These are phyloP conservation scores for Stephania cephalantha DNA, from an alignment of 164 flowering plant species.

Conservation along the genomic window DNA sequence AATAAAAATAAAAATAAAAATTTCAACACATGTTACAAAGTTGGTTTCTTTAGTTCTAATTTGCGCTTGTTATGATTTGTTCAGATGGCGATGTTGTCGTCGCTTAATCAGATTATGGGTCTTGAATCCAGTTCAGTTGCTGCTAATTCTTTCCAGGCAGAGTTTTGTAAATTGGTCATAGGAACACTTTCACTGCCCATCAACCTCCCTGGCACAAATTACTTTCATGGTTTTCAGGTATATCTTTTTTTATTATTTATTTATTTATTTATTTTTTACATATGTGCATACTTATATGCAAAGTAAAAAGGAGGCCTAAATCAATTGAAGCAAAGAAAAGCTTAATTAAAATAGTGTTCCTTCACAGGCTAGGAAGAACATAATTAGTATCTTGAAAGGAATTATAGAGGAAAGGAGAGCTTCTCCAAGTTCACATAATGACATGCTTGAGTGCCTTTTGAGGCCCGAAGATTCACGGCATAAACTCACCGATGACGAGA, in stretches of 20 bases:
- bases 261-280: too few species aligned
- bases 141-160: conserved; percentile 51
- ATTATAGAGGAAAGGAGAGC: conserved; percentile 51
- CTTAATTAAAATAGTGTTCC: neutral
- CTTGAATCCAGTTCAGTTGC: conserved; percentile 37
- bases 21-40: neutral
- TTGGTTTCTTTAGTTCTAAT: neutral
- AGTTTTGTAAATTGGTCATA: conserved; percentile 72
- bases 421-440: conserved; percentile 24
- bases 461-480: conserved; percentile 35
- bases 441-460: conserved; percentile 50
- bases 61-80: neutral
- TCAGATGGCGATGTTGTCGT: conserved; percentile 87
- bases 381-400: conserved; percentile 29
- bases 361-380: conserved; percentile 50
- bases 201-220: conserved; percentile 86
- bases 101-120: conserved; percentile 73
- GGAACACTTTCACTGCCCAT: conserved; percentile 91
- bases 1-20: neutral
- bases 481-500: conserved; percentile 48
- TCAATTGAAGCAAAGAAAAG: neutral
- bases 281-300: too few species aligned
- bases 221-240: conserved; percentile 70
- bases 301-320: neutral
- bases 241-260: too few species aligned